Evolutionary conservation across 2,329 filamentous ascomycete species (phyloP).

Genomic region (Capronia americana): DNA sequence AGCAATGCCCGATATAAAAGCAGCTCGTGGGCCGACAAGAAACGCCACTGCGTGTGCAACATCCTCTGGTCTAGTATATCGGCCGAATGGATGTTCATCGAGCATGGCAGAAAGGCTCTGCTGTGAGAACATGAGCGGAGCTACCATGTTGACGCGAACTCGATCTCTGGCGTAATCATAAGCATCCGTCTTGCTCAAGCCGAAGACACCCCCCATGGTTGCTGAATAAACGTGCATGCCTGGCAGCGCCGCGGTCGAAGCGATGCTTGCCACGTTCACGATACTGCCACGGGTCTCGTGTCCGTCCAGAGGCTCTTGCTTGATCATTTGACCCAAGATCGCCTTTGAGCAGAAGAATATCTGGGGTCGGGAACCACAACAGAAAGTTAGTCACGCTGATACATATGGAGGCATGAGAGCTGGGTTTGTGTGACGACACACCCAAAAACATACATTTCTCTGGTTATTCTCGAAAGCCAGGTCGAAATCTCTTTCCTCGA

Average conservation of each 20-base stretch:
- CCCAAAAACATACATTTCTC: no score
- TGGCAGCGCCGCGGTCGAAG: neutral
- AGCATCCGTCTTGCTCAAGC: slow-evolving; percentile 6
- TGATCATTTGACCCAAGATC: no score
- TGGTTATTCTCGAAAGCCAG: no score
- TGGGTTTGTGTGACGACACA: no score
- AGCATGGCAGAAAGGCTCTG: neutral
- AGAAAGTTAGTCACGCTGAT: no score
- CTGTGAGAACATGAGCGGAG: neutral
- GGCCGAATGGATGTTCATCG: neutral
- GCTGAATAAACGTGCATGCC: slow-evolving; percentile 11
- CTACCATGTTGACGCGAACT: slow-evolving; percentile 5
- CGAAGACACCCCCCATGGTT: neutral
- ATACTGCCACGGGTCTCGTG: neutral
- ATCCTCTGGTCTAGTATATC: slow-evolving; percentile 2
- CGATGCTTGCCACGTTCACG: neutral
- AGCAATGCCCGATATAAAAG: slow-evolving; percentile 6
- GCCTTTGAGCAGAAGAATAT: no score
- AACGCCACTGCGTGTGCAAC: slow-evolving; percentile 3
- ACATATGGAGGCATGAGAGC: no score
- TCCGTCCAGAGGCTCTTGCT: no score
- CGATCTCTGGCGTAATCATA: neutral
- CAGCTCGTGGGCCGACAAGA: neutral
- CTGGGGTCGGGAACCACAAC: no score
- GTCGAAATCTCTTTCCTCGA: no score